Evolutionary conservation across 345 rosid genomes (phyloP).

Genomic region (Gossypium sturtianum): DNA sequence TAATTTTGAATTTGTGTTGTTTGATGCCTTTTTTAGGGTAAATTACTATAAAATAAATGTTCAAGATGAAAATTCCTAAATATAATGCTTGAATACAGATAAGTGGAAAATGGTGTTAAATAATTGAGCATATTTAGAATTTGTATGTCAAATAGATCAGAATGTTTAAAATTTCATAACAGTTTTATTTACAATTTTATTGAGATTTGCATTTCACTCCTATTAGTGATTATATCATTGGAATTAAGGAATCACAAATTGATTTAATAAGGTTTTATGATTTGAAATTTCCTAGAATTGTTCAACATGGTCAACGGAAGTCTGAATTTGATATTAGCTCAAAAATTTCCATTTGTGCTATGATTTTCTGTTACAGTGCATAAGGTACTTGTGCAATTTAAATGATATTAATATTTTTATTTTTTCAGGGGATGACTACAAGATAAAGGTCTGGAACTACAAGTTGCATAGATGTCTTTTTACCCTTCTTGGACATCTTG

Average conservation of each 20-base stretch:
- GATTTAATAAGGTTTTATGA: neutral
- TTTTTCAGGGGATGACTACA: conserved; percentile 87
- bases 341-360: neutral
- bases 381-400: neutral
- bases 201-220: neutral
- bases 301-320: neutral
- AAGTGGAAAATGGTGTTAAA: neutral
- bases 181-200: neutral
- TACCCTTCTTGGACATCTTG: conserved; percentile 95
- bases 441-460: conserved; percentile 98
- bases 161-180: neutral
- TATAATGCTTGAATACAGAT: neutral
- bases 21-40: neutral
- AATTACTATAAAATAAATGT: neutral
- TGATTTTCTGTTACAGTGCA: neutral
- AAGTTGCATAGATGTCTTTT: conserved; percentile 85
- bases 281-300: neutral
- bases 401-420: neutral
- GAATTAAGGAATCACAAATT: neutral
- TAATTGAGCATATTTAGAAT: neutral
- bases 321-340: neutral
- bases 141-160: neutral
- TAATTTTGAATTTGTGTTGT: neutral
- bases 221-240: neutral
- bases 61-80: neutral